Base-by-base conservation (phyloP, 371 early-diverging fungal species). In the Lichtheimia ornata region DNA sequence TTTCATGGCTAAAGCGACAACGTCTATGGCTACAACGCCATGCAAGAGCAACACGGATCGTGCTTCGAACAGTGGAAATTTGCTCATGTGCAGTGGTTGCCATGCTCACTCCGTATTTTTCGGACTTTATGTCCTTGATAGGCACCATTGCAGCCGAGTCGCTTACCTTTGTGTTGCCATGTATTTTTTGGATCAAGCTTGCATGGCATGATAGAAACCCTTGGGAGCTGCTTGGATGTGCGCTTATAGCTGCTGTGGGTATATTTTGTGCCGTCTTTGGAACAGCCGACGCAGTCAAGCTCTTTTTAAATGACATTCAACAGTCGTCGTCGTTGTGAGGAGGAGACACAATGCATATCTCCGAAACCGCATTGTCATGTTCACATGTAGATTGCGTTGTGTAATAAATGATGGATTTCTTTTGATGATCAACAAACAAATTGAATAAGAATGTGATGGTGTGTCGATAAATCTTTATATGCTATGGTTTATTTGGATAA, bases 81-180 rank as follows among this genome's bases (percentile, higher is more conserved):
- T 30, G 73, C 15, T 61, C 85, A 53, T 84, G 83, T 20, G 79
- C 83, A 2, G 25, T 62, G 13, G 64, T 89, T 47, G 91, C 94
- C 14, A 72, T 92, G 66, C 74, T 85, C 56, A 76, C 94, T n/a
- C 91, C 94, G 0, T 90, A 84, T 70, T 93, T 94, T 66, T 83
- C 88, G 30, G 88, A 91, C 65, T 79, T 93, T 55, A 91, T 94
- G 89, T 81, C 87, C 9, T 69, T 95, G 47, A 63, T 95, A 22
- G 94, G 95, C 9, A 91, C 93, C 5, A 59, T 93, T n/a, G 82
- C 89, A 15, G 87, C 85, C 30, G 88, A 87, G 44, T 73, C 87
- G 62, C 77, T 93, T 47, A 86, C 91, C 12, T 94, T 94, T 71
- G 85, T 95, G 17, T 77, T 94, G 53, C 95, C 95, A 0, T 81